These are phyloP conservation scores for Hypoxylon lienhwacheense DNA, from an alignment of 495 filamentous ascomycete genomes.

Conservation along the genomic window DNA sequence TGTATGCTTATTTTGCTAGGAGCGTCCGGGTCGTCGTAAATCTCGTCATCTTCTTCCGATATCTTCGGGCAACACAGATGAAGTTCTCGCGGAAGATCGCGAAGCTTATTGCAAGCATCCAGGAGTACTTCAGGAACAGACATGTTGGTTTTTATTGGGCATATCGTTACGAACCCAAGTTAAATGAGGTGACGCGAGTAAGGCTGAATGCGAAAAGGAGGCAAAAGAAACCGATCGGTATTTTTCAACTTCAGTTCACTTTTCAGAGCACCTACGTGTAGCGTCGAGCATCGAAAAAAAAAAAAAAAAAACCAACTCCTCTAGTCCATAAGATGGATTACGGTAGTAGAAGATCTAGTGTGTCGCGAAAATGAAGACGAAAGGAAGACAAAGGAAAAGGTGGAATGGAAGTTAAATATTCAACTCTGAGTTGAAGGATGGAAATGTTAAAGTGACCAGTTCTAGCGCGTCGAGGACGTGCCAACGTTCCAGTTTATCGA, in stretches of 20 bases:
- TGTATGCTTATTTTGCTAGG: conserved; percentile 38
- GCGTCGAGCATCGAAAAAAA: too few species aligned
- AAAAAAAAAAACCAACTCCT: too few species aligned
- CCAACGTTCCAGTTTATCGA: too few species aligned
- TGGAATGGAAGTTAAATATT: neutral
- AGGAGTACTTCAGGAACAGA: conserved; percentile 26
- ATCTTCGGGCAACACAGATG: conserved; percentile 52
- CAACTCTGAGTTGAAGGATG: too few species aligned
- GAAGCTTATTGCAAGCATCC: conserved; percentile 30
- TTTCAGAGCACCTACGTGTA: too few species aligned
- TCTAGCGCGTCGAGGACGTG: too few species aligned
- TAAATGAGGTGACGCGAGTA: neutral
- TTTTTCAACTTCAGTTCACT: too few species aligned
- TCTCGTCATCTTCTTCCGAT: conserved; percentile 47
- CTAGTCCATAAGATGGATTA: too few species aligned
- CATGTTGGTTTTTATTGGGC: conserved; percentile 1
- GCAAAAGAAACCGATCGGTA: neutral
- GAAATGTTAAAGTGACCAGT: too few species aligned
- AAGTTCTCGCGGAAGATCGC: conserved; percentile 45
- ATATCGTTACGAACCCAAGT: conserved; percentile 14
- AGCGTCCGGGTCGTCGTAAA: conserved; percentile 57
- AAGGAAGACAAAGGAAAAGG: neutral
- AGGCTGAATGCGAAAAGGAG: too few species aligned
- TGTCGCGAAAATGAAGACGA: neutral
- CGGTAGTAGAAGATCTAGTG: neutral